Evolutionary conservation across 2,329 filamentous ascomycete species (phyloP).

Genomic region (Fusarium liriodendri): DNA sequence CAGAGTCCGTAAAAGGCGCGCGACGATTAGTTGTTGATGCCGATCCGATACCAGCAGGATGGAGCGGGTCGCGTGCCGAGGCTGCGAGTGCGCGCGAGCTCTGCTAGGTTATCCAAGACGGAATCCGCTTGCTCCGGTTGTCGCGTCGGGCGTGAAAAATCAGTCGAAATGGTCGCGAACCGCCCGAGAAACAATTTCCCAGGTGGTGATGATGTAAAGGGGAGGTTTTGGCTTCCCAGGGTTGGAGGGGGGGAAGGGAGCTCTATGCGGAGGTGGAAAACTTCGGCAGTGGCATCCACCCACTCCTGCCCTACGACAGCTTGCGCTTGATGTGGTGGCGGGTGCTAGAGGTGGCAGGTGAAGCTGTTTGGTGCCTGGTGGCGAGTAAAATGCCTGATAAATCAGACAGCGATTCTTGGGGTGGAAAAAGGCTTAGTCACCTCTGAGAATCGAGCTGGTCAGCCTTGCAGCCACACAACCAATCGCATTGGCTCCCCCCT

Average conservation of each 20-base stretch:
- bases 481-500: slow-evolving; percentile 1
- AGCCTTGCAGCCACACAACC: slow-evolving; percentile 23
- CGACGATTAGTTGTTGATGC: slow-evolving; percentile 15
- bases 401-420: slow-evolving; percentile 6
- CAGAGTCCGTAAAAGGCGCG: slow-evolving; percentile 5
- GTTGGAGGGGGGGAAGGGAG: slow-evolving; percentile 28
- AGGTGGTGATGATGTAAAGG: slow-evolving; percentile 39
- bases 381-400: slow-evolving; percentile 25
- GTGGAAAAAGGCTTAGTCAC: slow-evolving; percentile 11
- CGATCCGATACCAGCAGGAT: slow-evolving; percentile 23
- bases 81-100: slow-evolving; percentile 10
- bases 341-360: slow-evolving; percentile 27
- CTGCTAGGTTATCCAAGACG: not conserved
- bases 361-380: slow-evolving; percentile 3
- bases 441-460: not conserved
- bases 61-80: slow-evolving; percentile 27
- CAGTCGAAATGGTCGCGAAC: not conserved
- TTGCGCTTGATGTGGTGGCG: slow-evolving; percentile 17
- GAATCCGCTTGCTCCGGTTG: not conserved
- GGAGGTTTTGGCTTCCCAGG: slow-evolving; percentile 19
- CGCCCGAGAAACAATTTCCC: not conserved
- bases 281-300: slow-evolving; percentile 32
- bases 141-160: not conserved
- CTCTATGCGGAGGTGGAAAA: slow-evolving; percentile 37
- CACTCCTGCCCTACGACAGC: slow-evolving; percentile 30